These are phyloP conservation scores for Uronychia setigera DNA, from an alignment of 73 alveolate species.

Conservation along the genomic window DNA sequence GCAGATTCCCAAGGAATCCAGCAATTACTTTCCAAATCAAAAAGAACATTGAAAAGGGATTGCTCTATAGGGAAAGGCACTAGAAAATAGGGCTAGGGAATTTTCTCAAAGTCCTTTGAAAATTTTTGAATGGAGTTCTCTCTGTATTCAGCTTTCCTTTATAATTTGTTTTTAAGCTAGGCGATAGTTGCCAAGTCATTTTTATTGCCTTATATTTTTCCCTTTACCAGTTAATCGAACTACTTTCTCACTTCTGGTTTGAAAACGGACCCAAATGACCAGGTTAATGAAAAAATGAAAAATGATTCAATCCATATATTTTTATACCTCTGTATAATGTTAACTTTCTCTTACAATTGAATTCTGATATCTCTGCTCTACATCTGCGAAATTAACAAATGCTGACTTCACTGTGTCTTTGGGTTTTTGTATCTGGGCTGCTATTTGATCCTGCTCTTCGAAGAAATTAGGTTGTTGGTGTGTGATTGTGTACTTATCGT, in stretches of 20 bases:
- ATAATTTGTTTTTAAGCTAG: conserved; percentile 22
- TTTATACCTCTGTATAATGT: conserved; percentile 34
- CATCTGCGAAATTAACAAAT: conserved; percentile 20
- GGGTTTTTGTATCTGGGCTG: not conserved
- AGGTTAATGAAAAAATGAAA: conserved; percentile 92
- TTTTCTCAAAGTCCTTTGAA: conserved; percentile 22
- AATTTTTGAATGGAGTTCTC: not conserved
- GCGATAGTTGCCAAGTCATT: conserved; percentile 41
- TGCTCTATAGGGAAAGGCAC: conserved; percentile 29
- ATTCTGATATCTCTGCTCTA: conserved; percentile 39
- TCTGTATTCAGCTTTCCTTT: conserved; percentile 8
- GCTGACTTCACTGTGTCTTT: not conserved
- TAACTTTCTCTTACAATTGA: conserved; percentile 18
- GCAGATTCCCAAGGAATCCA: conserved; percentile 45
- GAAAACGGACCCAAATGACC: conserved; percentile 91
- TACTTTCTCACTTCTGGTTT: conserved; percentile 32
- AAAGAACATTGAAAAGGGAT: conserved; percentile 25
- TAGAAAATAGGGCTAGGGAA: conserved; percentile 36
- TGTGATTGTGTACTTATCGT: conserved; percentile 31
- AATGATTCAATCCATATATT: conserved; percentile 77
- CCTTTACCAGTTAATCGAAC: conserved; percentile 31
- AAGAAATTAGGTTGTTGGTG: not conserved
- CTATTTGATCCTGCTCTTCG: not conserved
- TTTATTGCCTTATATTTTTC: conserved; percentile 25
- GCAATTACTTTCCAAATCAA: conserved; percentile 40